Conservation (phyloP, 805 yeast species). For the Suhomyces sp. region DNA sequence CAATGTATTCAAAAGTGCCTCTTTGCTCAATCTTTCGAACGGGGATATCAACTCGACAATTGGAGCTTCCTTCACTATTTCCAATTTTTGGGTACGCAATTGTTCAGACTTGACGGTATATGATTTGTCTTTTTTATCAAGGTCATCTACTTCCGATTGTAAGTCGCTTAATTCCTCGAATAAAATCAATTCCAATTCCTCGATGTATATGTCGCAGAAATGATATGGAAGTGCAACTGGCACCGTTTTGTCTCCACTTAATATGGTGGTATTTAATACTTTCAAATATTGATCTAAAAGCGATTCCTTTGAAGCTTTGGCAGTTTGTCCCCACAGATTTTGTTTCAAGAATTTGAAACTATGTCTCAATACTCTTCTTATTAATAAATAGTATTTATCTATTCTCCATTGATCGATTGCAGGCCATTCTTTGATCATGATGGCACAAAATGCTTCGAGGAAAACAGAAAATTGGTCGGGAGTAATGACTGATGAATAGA, state of each 20-base stretch:
- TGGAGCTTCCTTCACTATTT: conserved; percentile 49
- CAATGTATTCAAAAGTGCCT: conserved; percentile 59
- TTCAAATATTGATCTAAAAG: conserved; percentile 46
- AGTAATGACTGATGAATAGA: conserved; percentile 46
- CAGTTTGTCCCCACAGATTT: conserved; percentile 51
- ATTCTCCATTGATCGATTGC: conserved; percentile 80
- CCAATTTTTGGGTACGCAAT: conserved; percentile 23
- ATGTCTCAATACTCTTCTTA: conserved; percentile 72
- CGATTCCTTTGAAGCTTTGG: conserved; percentile 50
- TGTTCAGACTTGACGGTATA: conserved; percentile 31
- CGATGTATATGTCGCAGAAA: conserved; percentile 76
- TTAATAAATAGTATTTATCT: conserved; percentile 79
- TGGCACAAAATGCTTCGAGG: conserved; percentile 75
- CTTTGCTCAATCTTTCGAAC: conserved; percentile 49
- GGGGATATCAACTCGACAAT: conserved; percentile 57
- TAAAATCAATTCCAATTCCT: conserved; percentile 73
- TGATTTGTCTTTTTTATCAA: conserved; percentile 32
- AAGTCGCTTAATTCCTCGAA: conserved; percentile 48
- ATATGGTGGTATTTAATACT: conserved; percentile 44
- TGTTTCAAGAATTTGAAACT: conserved; percentile 55
- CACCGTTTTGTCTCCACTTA: conserved; percentile 57
- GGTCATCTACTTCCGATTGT: conserved; percentile 38
- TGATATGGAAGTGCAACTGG: conserved; percentile 83
- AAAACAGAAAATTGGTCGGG: conserved; percentile 48
- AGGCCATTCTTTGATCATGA: conserved; percentile 80